A percentile compares a stretch with the other conserved stretches of the same genome.
Conservation (phyloP, 2,329 filamentous ascomycete species). For the Botrytis fragariae region DNA sequence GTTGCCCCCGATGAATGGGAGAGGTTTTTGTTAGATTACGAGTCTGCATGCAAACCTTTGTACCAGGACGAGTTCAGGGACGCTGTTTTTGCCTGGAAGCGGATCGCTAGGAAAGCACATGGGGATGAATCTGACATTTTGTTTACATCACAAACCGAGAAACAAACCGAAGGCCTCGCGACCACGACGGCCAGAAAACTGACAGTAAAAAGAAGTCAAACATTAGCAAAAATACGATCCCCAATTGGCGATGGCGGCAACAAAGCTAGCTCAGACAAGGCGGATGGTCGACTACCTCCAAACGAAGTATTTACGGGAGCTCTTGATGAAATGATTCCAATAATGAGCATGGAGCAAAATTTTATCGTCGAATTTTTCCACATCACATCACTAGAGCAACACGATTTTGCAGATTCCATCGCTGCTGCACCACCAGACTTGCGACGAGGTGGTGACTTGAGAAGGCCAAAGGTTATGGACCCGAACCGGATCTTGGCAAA, state of each 20-base stretch:
- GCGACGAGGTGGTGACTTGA: slow-evolving; percentile 70
- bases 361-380: slow-evolving; percentile 98
- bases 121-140: slow-evolving; percentile 79
- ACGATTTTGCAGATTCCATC: slow-evolving; percentile 82
- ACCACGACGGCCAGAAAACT: slow-evolving; percentile 75
- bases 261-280: slow-evolving; percentile 54
- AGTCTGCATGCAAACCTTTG: slow-evolving; percentile 69
- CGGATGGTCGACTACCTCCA: slow-evolving; percentile 66
- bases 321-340: slow-evolving; percentile 75
- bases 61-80: slow-evolving; percentile 83
- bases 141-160: slow-evolving; percentile 82
- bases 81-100: slow-evolving; percentile 75
- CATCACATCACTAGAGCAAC: slow-evolving; percentile 75
- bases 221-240: slow-evolving; percentile 70
- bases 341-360: slow-evolving; percentile 92
- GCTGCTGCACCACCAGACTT: slow-evolving; percentile 62
- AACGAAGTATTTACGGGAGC: slow-evolving; percentile 80
- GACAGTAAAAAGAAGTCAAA: slow-evolving; percentile 92
- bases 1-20: slow-evolving; percentile 82
- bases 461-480: slow-evolving; percentile 75
- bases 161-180: slow-evolving; percentile 76
- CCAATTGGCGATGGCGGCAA: slow-evolving; percentile 61
- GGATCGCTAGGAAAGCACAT: slow-evolving; percentile 68
- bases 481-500: slow-evolving; percentile 84
- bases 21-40: slow-evolving; percentile 74